phyloP scores from a whole-genome alignment of 192 early-diverging fungal species.

The Spizellomyces punctatus region DNA sequence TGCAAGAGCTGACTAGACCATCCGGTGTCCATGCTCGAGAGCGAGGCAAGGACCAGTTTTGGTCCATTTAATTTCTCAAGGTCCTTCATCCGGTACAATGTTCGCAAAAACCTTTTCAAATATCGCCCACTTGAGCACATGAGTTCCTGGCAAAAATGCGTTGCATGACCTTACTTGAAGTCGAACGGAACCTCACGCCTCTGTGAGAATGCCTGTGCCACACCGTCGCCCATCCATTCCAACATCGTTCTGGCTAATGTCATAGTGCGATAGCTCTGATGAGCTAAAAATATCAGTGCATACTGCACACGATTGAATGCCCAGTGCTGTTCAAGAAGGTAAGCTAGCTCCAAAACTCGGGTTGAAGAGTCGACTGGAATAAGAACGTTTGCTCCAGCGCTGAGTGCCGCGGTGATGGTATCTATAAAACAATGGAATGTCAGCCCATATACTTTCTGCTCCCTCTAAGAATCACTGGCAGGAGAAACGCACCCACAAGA shows the following conservation, averaged over 20 bases:
- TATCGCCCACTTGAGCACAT: not conserved
- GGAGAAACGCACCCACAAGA: conserved; percentile 64
- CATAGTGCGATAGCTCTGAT: conserved; percentile 73
- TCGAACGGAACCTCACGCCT: conserved; percentile 86
- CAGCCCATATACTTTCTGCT: too few relatives aligned
- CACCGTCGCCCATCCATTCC: conserved; percentile 93
- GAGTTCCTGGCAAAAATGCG: not conserved
- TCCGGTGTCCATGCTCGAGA: conserved; percentile 79
- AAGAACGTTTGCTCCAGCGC: conserved; percentile 75
- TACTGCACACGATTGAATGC: conserved; percentile 51
- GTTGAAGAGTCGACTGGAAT: conserved; percentile 89
- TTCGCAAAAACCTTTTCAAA: conserved; percentile 20
- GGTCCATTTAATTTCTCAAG: conserved; percentile 68
- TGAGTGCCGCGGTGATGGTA: conserved; percentile 61
- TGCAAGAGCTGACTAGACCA: conserved; percentile 80
- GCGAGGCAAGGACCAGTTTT: conserved; percentile 85
- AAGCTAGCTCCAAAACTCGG: conserved; percentile 87
- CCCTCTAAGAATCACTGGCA: too few relatives aligned
- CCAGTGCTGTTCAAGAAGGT: conserved; percentile 90
- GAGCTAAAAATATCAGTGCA: conserved; percentile 78
- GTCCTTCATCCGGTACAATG: conserved; percentile 69
- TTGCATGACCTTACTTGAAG: conserved; percentile 66
- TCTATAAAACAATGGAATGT: conserved; percentile 45
- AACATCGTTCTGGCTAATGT: conserved; percentile 87
- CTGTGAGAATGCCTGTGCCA: conserved; percentile 72